phyloP scores from a whole-genome alignment of 2,329 filamentous ascomycete species.

The Exophiala phaeomuriformis region DNA sequence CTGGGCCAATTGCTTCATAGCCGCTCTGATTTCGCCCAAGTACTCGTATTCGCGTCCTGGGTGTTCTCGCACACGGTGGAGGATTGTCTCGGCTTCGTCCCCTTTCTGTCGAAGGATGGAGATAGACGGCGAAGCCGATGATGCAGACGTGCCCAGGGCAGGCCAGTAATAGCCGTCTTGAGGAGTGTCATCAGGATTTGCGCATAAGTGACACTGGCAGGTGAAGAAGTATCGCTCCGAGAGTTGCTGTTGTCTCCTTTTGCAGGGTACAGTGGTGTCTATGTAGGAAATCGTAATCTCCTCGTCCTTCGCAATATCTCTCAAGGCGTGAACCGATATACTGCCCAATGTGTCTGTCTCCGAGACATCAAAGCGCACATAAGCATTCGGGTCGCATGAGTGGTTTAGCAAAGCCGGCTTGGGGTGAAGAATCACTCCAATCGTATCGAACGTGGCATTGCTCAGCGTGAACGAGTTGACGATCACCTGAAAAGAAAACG shows the following conservation, averaged over 20 bases:
- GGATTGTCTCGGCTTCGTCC: conserved; percentile 23
- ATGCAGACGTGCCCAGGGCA: too few species aligned
- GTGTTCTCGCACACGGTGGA: conserved; percentile 25
- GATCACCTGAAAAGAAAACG: conserved; percentile 39
- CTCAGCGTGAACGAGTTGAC: conserved; percentile 54
- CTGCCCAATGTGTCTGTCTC: conserved; percentile 27
- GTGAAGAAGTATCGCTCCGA: conserved; percentile 51
- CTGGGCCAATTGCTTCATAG: conserved; percentile 37
- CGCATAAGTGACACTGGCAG: conserved; percentile 42
- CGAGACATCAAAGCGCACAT: conserved; percentile 49
- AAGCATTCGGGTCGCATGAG: conserved; percentile 55
- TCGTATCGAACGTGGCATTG: conserved; percentile 48
- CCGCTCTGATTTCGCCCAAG: conserved; percentile 33
- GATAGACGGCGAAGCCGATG: neutral
- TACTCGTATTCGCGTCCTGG: conserved; percentile 28
- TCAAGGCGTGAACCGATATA: conserved; percentile 35
- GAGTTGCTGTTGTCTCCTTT: conserved; percentile 48
- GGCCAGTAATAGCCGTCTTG: neutral
- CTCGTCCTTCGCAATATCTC: conserved; percentile 46
- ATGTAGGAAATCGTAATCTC: conserved; percentile 58
- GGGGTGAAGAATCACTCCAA: conserved; percentile 55
- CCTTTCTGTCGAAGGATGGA: neutral
- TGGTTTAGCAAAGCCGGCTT: conserved; percentile 52
- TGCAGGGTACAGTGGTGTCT: conserved; percentile 48
- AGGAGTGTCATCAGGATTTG: neutral